Conservation (phyloP, 208 protist genomes). For the Strigomonas culicis region DNA sequence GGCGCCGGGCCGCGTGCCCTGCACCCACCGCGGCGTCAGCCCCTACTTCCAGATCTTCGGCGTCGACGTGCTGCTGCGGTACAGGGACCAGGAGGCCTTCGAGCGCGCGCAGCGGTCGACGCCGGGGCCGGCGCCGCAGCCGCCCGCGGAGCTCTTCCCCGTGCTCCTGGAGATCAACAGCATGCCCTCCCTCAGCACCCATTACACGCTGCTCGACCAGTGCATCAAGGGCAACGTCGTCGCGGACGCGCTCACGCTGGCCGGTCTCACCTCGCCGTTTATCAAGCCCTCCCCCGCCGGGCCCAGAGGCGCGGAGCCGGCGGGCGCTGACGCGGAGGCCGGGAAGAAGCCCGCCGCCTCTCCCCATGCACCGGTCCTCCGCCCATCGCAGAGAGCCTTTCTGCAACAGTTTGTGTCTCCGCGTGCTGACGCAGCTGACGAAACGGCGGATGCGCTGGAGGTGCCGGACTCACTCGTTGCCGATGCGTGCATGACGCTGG, state of each 20-base stretch:
- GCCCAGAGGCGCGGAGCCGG: background rate
- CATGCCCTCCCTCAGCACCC: constrained; percentile 82
- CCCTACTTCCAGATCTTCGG: constrained; percentile 86
- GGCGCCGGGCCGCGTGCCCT: constrained; percentile 9
- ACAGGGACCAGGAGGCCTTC: background rate
- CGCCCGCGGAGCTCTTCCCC: constrained; percentile 17
- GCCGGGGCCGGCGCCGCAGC: background rate
- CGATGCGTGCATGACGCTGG: constrained; percentile 46
- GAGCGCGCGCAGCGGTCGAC: background rate
- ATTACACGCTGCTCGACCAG: constrained; percentile 77
- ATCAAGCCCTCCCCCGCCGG: constrained; percentile 14
- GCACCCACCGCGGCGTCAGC: constrained; percentile 19
- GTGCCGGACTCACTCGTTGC: constrained; percentile 13
- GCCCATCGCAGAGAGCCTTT: too few relatives aligned
- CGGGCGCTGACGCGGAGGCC: too few relatives aligned
- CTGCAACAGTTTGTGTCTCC: too few relatives aligned
- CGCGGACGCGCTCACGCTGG: constrained; percentile 76
- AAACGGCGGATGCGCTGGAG: too few relatives aligned
- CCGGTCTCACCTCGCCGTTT: constrained; percentile 42
- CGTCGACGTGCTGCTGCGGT: constrained; percentile 69
- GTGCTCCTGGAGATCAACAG: constrained; percentile 86
- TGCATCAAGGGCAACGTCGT: constrained; percentile 81
- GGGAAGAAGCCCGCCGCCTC: too few relatives aligned
- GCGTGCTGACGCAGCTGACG: too few relatives aligned
- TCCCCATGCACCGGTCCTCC: background rate